Conservation (phyloP, 768 basidiomycete genomes). For the Pisolithus orientalis region DNA sequence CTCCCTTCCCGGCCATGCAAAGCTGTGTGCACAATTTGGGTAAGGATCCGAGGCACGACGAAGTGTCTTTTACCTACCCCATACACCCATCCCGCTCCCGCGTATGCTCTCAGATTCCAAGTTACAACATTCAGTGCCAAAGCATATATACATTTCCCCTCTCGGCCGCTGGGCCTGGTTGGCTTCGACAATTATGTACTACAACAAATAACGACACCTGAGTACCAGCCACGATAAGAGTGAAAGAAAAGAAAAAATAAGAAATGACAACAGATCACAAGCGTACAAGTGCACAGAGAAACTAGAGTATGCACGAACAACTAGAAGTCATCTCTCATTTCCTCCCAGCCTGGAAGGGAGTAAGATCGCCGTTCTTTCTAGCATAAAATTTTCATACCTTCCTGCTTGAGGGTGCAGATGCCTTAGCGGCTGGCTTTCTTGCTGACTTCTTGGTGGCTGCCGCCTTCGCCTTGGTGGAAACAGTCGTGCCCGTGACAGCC, state of each 20-base stretch:
- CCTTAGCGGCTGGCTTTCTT: conserved; percentile 17
- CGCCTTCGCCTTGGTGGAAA: conserved; percentile 29
- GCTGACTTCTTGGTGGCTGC: conserved; percentile 30
- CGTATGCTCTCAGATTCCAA: too few species aligned
- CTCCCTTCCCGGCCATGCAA: too few species aligned
- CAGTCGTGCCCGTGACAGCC: conserved; percentile 46
- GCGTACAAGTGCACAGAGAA: conserved; percentile 15
- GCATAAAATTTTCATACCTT: background rate
- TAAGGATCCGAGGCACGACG: too few species aligned
- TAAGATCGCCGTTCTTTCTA: background rate
- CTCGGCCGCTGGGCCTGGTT: background rate
- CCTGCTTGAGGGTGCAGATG: conserved; percentile 2
- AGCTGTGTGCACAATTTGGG: too few species aligned
- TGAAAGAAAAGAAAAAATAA: conserved; percentile 8
- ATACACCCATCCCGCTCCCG: too few species aligned
- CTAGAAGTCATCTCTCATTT: background rate
- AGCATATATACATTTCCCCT: background rate
- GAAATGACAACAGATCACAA: conserved; percentile 26
- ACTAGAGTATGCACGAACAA: conserved; percentile 5
- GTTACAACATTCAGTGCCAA: background rate
- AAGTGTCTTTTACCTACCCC: too few species aligned
- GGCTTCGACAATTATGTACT: conserved; percentile 10
- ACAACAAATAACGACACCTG: conserved; percentile 23
- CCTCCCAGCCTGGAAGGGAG: background rate
- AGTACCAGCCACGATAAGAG: conserved; percentile 22